Evolutionary conservation across 768 basidiomycete genomes (phyloP).

Genomic region (Lactarius hatsudake): DNA sequence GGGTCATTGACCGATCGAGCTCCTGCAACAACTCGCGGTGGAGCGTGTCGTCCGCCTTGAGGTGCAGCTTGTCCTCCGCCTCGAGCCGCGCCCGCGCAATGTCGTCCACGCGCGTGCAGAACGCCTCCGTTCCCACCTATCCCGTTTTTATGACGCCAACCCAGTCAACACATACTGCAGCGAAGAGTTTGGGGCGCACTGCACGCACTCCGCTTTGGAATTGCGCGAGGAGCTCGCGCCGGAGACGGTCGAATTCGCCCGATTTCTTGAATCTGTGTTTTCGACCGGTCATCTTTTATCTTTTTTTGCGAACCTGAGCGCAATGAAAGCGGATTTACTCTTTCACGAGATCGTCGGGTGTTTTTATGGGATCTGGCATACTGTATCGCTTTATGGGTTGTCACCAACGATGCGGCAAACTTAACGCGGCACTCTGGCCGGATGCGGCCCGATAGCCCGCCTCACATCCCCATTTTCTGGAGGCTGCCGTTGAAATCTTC

Average conservation of each 20-base stretch:
- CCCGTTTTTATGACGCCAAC: neutral
- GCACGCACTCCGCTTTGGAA: constrained; percentile 60
- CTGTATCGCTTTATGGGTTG: neutral
- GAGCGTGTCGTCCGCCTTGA: constrained; percentile 47
- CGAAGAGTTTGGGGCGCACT: constrained; percentile 24
- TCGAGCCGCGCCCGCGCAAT: constrained; percentile 52
- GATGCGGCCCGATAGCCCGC: neutral
- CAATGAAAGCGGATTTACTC: constrained; percentile 9
- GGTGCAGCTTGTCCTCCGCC: constrained; percentile 49
- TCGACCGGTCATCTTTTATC: neutral
- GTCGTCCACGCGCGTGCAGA: constrained; percentile 55
- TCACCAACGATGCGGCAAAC: too few relatives aligned
- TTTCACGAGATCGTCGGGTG: constrained; percentile 23
- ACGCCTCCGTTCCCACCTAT: constrained; percentile 46
- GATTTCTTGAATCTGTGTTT: constrained; percentile 66
- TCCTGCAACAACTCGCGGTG: constrained; percentile 64
- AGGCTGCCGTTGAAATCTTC: too few relatives aligned
- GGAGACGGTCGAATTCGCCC: constrained; percentile 69
- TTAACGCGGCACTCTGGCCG: too few relatives aligned
- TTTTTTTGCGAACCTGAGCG: neutral
- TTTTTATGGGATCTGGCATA: constrained; percentile 25
- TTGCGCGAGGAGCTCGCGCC: constrained; percentile 56
- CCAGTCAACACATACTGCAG: neutral
- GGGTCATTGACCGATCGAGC: constrained; percentile 51
- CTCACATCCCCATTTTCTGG: neutral